Evolutionary conservation across 2,329 filamentous ascomycete species (phyloP), one percentile per base, ranked within the genome.

Genomic region (Colletotrichum chrysophilum): DNA sequence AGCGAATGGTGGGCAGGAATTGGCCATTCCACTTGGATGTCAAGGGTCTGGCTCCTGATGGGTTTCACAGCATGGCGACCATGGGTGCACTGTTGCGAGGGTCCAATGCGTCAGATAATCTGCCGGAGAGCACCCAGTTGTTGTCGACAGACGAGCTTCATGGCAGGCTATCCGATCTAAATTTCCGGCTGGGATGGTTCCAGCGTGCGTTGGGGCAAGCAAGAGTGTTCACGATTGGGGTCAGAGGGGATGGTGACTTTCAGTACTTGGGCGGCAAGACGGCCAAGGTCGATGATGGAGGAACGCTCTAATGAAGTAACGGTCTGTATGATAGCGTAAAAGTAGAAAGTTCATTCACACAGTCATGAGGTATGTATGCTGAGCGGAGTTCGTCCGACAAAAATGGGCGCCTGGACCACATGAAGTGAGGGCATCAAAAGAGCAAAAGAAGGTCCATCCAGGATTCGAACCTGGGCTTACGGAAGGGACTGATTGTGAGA

Each of bases 391-490:
- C n/a, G 43, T 13, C 43, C 16, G 43, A 0, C 26, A 28, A 58
- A 58, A 58, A 58, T 9, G 55, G 10, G 6, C 24, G 9, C 5
- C 18, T 58, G 6, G 1, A 28, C 43, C 43, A n/a, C 43, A 13
- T 21, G 6, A 13, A 48, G n/a, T 48, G n/a, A 21, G 43, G n/a
- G 2, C 10, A 48, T 21, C 43, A 13, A 21, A 13, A 21, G 10
- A 60, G 56, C 26, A 67, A 56, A 67, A 43, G n/a, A 8, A 68
- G 66, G 66, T 60, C 66, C 66, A 68, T 68, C 66, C 66, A 68
- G 66, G 66, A 68, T 68, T 68, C 66, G 66, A 68, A 68, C 66
- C 66, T 68, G 66, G 66, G 66, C 66, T 28, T 68, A 68, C 66
- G 66, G 66, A 68, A 68, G 52, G 14, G 10, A 43, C 52, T 60